Evolutionary conservation across 2,329 filamentous ascomycete genomes (phyloP).

Genomic region (Sporothrix inflata): DNA sequence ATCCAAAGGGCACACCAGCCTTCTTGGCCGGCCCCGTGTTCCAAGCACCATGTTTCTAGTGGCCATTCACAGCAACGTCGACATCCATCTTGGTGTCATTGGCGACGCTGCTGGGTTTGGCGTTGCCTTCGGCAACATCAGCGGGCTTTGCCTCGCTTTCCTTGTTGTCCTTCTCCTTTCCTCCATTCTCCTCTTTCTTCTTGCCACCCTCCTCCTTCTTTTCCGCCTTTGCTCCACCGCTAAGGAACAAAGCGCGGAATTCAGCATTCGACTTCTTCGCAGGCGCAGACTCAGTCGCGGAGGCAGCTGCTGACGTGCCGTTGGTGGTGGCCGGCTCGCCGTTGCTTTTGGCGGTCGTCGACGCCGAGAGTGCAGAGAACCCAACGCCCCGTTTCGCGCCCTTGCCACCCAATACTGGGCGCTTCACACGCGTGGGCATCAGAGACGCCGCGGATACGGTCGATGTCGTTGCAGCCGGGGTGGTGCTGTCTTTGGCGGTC

Average conservation of each 20-base stretch:
- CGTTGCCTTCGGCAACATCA: neutral
- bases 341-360: slow-evolving; percentile 35
- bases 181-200: neutral
- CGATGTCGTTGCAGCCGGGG: neutral
- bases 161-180: neutral
- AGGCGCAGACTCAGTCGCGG: slow-evolving; percentile 35
- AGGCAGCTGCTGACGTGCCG: slow-evolving; percentile 29
- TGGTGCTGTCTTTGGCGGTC: slow-evolving; percentile 38
- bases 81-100: slow-evolving; percentile 27
- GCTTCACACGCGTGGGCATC: slow-evolving; percentile 51
- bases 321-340: slow-evolving; percentile 31
- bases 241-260: slow-evolving; percentile 41
- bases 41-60: slow-evolving; percentile 10
- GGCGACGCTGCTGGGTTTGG: slow-evolving; percentile 33
- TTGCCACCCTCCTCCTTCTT: neutral
- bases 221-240: slow-evolving; percentile 15
- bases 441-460: slow-evolving; percentile 38
- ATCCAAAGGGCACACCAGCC: neutral
- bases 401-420: slow-evolving; percentile 47
- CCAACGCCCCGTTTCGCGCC: slow-evolving; percentile 51
- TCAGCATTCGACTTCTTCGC: slow-evolving; percentile 41
- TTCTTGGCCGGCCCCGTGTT: neutral
- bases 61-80: slow-evolving; percentile 27
- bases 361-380: slow-evolving; percentile 38
- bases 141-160: slow-evolving; percentile 8